These are phyloP conservation scores for Moesziomyces parantarcticus DNA, from an alignment of 1,284 basidiomycete species.

Conservation along the genomic window DNA sequence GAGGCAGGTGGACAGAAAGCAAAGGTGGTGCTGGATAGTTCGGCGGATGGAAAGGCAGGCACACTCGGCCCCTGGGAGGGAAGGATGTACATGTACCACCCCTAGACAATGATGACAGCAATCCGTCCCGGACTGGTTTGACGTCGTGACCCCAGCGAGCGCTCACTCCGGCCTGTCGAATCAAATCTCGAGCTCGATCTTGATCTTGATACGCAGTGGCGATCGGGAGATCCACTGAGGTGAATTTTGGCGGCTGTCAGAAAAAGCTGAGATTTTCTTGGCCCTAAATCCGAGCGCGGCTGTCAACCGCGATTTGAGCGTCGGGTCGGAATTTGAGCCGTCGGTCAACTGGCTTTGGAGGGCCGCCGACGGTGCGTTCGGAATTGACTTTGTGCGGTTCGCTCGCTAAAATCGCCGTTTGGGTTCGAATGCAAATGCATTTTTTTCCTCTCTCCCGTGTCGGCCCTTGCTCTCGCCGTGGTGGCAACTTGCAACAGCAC, in stretches of 20 bases:
- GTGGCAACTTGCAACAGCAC: no score
- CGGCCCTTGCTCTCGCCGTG: background rate
- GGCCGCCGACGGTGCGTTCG: no score
- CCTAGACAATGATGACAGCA: background rate
- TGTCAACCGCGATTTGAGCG: background rate
- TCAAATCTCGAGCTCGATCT: no score
- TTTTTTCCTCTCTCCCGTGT: background rate
- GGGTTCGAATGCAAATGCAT: no score
- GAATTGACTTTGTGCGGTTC: no score
- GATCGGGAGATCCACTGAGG: background rate
- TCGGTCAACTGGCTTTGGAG: constrained; percentile 20
- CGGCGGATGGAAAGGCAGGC: constrained; percentile 5
- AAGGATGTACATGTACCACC: constrained; percentile 25
- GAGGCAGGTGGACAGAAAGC: constrained; percentile 25
- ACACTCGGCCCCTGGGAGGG: constrained; percentile 30
- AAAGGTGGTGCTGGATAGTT: constrained; percentile 14
- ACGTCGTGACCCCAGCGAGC: no score
- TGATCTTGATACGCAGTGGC: background rate
- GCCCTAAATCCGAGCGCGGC: background rate
- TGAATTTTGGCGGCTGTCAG: background rate
- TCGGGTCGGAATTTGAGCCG: constrained; percentile 1
- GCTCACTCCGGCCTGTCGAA: no score
- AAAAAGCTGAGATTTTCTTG: background rate
- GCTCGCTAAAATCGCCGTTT: background rate
- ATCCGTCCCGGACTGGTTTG: no score